Base-by-base conservation (phyloP, 495 filamentous ascomycete genomes). In the Melanomma pulvis-pyrius region DNA sequence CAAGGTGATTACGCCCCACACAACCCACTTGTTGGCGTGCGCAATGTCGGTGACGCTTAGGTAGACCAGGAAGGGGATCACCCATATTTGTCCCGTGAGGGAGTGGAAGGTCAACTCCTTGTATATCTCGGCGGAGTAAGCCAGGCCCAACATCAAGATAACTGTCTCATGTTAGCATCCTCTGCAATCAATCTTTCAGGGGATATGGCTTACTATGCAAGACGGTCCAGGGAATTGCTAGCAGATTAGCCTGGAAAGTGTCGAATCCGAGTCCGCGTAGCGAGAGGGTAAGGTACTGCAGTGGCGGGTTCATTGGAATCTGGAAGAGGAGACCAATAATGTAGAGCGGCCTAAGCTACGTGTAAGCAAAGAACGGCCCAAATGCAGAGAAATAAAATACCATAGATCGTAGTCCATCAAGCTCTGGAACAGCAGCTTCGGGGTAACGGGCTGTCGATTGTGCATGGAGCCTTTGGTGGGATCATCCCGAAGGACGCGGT, bases 331-430 rank as follows among this genome's bases (percentile, higher is more conserved):
- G 52, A 11, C 88, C 87, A 4, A 90, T 68, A 21, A 88, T 67
- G 67, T 90, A 92, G 28, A 90, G 81, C 0, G 86, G 84, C 64
- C 50, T 63, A 26, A 13, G n/a, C 15, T 21, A 28, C 1, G 6
- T 2, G 28, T 36, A 51, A 41, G n/a, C 22, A 26, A 13, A 1
- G 26, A 17, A 5, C 24, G 50, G 58, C 22, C 19, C 28, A 17
- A 64, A 15, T 34, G 12, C 9, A 4, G 19, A 19, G 30, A 8
- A 32, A 3, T 2, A 49, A 36, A 34, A 15, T 41, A 58, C 86
- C 88, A 92, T 73, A 92, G 78, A 58, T 92, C 85, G 50, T 84
- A 91, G 72, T 92, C 89, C 26, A 74, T 82, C 1, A 91, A 63
- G 2, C 82, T 79, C 19, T 82, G 67, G 80, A 82, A 86, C n/a